Conservation (phyloP, 2,329 filamentous ascomycete species). For the Fusarium devonianum region DNA sequence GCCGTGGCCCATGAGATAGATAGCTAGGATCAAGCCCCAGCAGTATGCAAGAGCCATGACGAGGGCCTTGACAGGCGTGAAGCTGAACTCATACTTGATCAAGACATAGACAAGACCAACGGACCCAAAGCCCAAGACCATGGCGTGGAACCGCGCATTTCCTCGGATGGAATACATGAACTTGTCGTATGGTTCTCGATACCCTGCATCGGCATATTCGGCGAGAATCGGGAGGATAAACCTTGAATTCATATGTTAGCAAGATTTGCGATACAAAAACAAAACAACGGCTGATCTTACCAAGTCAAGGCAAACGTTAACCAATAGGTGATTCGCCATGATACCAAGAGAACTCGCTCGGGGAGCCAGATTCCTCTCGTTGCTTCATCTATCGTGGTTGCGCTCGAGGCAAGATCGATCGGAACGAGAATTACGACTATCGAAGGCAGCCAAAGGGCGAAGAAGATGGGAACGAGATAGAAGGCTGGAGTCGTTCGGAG, state of each 20-base stretch:
- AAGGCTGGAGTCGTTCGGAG: constrained; percentile 90
- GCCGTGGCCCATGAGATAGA: constrained; percentile 97
- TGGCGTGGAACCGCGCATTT: constrained; percentile 88
- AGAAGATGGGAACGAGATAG: constrained; percentile 89
- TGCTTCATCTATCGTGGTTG: constrained; percentile 73
- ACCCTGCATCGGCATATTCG: constrained; percentile 94
- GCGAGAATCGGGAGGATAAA: constrained; percentile 90
- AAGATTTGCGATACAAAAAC: not conserved
- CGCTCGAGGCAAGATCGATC: constrained; percentile 91
- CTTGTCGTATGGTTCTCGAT: constrained; percentile 83
- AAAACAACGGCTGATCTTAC: constrained; percentile 57
- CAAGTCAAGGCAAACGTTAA: constrained; percentile 94
- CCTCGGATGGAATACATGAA: constrained; percentile 83
- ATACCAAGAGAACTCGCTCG: constrained; percentile 77
- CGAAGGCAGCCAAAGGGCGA: constrained; percentile 91
- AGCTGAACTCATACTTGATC: constrained; percentile 75
- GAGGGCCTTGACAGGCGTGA: constrained; percentile 78
- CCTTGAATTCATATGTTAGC: constrained; percentile 55
- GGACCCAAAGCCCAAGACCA: constrained; percentile 74
- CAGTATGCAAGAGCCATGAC: constrained; percentile 95
- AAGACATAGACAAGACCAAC: constrained; percentile 85
- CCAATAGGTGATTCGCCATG: constrained; percentile 97
- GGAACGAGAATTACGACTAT: constrained; percentile 92
- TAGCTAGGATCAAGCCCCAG: constrained; percentile 89
- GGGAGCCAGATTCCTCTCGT: constrained; percentile 88